A percentile compares a stretch with the other conserved stretches of the same genome.
Conservation (phyloP, 371 early-diverging fungal genomes). For the Rhizopus delemar region DNA sequence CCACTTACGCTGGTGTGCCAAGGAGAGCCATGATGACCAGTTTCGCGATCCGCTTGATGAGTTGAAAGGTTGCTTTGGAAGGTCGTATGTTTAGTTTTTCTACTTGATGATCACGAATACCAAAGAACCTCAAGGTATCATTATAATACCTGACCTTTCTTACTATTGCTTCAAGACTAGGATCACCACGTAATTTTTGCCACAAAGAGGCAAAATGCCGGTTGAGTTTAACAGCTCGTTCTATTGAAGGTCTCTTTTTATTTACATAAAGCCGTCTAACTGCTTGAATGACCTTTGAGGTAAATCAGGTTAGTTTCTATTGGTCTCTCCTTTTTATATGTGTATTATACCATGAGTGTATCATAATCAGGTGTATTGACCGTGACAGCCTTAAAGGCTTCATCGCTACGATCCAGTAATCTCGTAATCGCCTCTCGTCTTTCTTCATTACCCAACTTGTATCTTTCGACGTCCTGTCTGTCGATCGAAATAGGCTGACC, state of each 20-base stretch:
- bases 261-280: slow-evolving; percentile 88
- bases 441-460: slow-evolving; percentile 76
- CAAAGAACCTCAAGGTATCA: slow-evolving; percentile 80
- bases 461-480: slow-evolving; percentile 74
- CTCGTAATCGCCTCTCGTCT: slow-evolving; percentile 80
- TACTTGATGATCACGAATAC: slow-evolving; percentile 95
- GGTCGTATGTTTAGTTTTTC: slow-evolving; percentile 74
- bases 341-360: slow-evolving; percentile 71
- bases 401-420: slow-evolving; percentile 75
- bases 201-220: slow-evolving; percentile 85
- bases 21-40: slow-evolving; percentile 72
- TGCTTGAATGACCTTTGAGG: slow-evolving; percentile 76
- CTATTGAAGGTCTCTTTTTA: slow-evolving; percentile 64
- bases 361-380: slow-evolving; percentile 93
- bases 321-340: background rate
- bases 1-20: slow-evolving; percentile 80
- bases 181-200: slow-evolving; percentile 70
- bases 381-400: slow-evolving; percentile 82
- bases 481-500: slow-evolving; percentile 85
- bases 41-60: slow-evolving; percentile 64
- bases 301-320: slow-evolving; percentile 17
- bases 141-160: slow-evolving; percentile 84
- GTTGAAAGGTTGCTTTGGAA: slow-evolving; percentile 62
- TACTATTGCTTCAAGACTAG: slow-evolving; percentile 63
- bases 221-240: slow-evolving; percentile 82